A percentile compares a stretch with the other conserved stretches of the same genome.
Evolutionary conservation across 108 stramenopile genomes (phyloP).

Genomic region (Cyclotella choctawhatcheeana): DNA sequence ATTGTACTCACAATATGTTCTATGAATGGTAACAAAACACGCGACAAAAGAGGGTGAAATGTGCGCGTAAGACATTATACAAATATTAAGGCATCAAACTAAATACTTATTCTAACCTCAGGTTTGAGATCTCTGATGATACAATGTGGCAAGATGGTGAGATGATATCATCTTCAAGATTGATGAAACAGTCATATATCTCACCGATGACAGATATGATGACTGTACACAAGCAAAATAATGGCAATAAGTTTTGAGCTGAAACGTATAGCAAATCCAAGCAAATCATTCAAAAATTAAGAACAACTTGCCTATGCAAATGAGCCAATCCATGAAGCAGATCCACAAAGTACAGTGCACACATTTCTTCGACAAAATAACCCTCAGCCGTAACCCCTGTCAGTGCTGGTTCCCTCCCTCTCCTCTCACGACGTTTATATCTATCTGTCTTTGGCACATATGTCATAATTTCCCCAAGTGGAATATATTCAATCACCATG

Average conservation of each 20-base stretch:
- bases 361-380: conserved; percentile 79
- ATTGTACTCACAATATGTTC: no score
- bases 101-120: no score
- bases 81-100: no score
- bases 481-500: conserved; percentile 91
- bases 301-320: conserved; percentile 63
- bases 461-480: conserved; percentile 88
- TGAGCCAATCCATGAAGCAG: conserved; percentile 89
- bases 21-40: no score
- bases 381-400: conserved; percentile 59
- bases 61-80: no score
- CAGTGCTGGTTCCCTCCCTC: conserved; percentile 30
- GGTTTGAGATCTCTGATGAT: no score
- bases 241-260: neutral
- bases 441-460: conserved; percentile 73
- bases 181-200: no score
- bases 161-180: no score
- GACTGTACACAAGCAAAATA: conserved; percentile 22
- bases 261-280: neutral
- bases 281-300: neutral
- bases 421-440: conserved; percentile 43
- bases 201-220: conserved; percentile 86
- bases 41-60: no score
- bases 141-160: no score
- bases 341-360: conserved; percentile 87